A percentile compares a stretch with the other conserved stretches of the same genome.
Conservation (phyloP, 192 early-diverging fungal species). For the Mortierella hygrophila region DNA sequence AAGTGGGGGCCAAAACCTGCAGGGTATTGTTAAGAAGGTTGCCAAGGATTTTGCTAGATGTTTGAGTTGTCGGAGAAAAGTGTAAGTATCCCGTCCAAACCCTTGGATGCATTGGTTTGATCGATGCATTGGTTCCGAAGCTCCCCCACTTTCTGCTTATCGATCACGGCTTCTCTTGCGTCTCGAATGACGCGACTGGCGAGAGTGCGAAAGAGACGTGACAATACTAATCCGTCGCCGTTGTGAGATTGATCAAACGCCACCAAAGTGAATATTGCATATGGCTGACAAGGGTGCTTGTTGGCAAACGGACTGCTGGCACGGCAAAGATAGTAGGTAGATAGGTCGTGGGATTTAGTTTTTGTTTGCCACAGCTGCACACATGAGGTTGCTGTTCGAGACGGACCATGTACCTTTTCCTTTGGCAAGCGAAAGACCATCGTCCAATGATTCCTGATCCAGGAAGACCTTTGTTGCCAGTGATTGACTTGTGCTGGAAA, state of each 20-base stretch:
- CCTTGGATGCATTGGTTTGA: slow-evolving; percentile 22
- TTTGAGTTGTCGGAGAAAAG: slow-evolving; percentile 16
- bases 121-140: slow-evolving; percentile 5
- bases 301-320: slow-evolving; percentile 18
- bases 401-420: slow-evolving; percentile 16
- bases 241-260: slow-evolving; percentile 21
- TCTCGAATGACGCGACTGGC: slow-evolving; percentile 8
- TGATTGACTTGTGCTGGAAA: slow-evolving; percentile 2
- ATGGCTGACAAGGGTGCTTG: slow-evolving; percentile 27
- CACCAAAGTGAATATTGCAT: slow-evolving; percentile 17
- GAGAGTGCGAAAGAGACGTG: slow-evolving; percentile 28
- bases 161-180: not conserved
- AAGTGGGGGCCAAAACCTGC: slow-evolving; percentile 22
- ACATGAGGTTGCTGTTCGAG: slow-evolving; percentile 23
- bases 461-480: slow-evolving; percentile 25
- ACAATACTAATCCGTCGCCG: slow-evolving; percentile 12
- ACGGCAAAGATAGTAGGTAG: slow-evolving; percentile 30
- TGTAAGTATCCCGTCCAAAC: slow-evolving; percentile 13
- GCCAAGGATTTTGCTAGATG: slow-evolving; percentile 22
- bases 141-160: slow-evolving; percentile 23
- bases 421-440: slow-evolving; percentile 11
- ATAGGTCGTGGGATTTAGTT: slow-evolving; percentile 22
- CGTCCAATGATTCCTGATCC: slow-evolving; percentile 15
- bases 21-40: slow-evolving; percentile 28
- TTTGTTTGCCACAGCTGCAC: slow-evolving; percentile 25